Base-by-base conservation (phyloP, 805 yeast genomes). In the Candida ascalaphidarum region DNA sequence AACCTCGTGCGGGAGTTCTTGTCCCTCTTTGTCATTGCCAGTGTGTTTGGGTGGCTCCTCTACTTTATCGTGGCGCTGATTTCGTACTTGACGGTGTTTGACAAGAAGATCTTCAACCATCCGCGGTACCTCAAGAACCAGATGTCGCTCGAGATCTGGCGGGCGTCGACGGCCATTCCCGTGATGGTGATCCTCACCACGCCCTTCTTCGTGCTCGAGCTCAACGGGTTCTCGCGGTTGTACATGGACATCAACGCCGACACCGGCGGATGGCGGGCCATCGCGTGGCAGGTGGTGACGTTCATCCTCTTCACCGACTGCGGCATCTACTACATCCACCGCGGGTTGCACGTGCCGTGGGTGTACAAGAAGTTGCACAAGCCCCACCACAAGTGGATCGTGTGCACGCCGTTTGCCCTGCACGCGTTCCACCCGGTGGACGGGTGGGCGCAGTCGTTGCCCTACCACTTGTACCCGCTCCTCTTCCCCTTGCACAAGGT, bases 321-420 rank as follows among this genome's bases (percentile, higher is more conserved):
- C 53, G 81, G 89, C 32, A 86, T 92, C 47, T 92, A 92, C 55
- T 67, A 81, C 48, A 80, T 86, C 43, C 98, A 92, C 62, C 77
- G 97, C 52, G 73, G 83, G 72, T 69, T 92, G 48, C 98, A 92
- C 55, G 85, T 92, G 84, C 96, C 96, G 14, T 43, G 67, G 11
- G 79, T 92, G 22, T 92, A 92, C 73, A 88, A 81, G 64, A 55
- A 47, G 15, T 63, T 92, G 37, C 98, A 92, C 65, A 92, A 92
- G 63, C 96, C 96, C 9, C 98, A 92, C 58, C 98, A 92, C 71
- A 92, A 92, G 62, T 92, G 98, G 98, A 76, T 92, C 43, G 96
- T 92, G 22, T 89, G 97, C 36, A 89, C 98, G 7, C 98, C 98
- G 24, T 92, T 81, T 61, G 98, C 98, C 1, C 84, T 95, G 7